Percentiles rank a stretch among this genome's conserved stretches.
Conservation (phyloP, 2,329 filamentous ascomycete species). For the Hymenotorrendiella dingleyae region DNA sequence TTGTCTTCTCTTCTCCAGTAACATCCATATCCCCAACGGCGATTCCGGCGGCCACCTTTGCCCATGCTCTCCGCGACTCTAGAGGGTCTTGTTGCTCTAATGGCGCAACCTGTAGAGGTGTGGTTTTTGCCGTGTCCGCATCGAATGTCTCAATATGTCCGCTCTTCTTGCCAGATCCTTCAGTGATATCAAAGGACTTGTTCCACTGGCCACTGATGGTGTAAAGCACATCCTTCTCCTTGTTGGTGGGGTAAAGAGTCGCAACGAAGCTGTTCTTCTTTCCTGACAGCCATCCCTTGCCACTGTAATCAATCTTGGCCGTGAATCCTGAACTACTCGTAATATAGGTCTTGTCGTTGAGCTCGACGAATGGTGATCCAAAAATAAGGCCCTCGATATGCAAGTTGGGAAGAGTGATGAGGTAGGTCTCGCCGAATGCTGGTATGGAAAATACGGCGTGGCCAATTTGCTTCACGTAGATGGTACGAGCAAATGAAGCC, state of each 20-base stretch:
- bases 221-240: constrained; percentile 70
- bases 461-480: constrained; percentile 91
- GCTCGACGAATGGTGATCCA: constrained; percentile 81
- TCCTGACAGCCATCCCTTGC: constrained; percentile 89
- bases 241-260: constrained; percentile 61
- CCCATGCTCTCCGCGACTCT: constrained; percentile 84
- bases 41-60: constrained; percentile 76
- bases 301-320: constrained; percentile 85
- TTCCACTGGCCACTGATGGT: constrained; percentile 90
- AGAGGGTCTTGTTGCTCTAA: constrained; percentile 77
- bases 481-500: constrained; percentile 87
- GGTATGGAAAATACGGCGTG: constrained; percentile 79
- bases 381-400: constrained; percentile 93
- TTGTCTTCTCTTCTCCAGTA: constrained; percentile 71
- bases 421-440: constrained; percentile 53
- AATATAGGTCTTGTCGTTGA: constrained; percentile 81
- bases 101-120: constrained; percentile 64
- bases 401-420: constrained; percentile 84
- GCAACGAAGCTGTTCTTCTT: constrained; percentile 92
- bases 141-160: constrained; percentile 55
- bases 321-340: constrained; percentile 81
- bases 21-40: constrained; percentile 76
- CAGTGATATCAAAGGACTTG: constrained; percentile 71
- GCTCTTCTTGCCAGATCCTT: constrained; percentile 51
- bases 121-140: constrained; percentile 50